Percentiles rank a stretch among this genome's conserved stretches.
phyloP scores from a whole-genome alignment of 352 stramenopile species.

The Pythium sp. region DNA sequence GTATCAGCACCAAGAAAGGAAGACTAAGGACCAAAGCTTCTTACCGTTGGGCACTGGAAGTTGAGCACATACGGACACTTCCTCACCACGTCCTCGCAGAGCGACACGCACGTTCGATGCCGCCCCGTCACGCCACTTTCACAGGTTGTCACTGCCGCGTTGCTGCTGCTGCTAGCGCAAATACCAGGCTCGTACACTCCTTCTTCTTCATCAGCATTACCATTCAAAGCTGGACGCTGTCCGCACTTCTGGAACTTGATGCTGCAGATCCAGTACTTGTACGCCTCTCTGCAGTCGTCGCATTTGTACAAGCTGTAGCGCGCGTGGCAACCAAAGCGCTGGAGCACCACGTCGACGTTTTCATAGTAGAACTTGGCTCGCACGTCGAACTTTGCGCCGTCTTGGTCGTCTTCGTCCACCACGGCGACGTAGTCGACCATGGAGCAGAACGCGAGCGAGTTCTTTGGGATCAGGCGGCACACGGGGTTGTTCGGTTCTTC shows the following conservation, averaged over 20 bases:
- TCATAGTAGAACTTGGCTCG: slow-evolving; percentile 76
- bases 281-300: slow-evolving; percentile 82
- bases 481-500: slow-evolving; percentile 49
- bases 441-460: slow-evolving; percentile 75
- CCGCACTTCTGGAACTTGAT: slow-evolving; percentile 82
- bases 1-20: background rate
- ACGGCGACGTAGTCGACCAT: slow-evolving; percentile 84
- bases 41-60: slow-evolving; percentile 75
- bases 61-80: slow-evolving; percentile 86
- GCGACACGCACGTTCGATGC: slow-evolving; percentile 67
- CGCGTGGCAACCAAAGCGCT: slow-evolving; percentile 76
- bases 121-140: slow-evolving; percentile 43
- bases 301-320: slow-evolving; percentile 83
- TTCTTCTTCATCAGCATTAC: background rate
- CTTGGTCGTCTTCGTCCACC: slow-evolving; percentile 49
- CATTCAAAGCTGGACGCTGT: slow-evolving; percentile 6
- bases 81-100: slow-evolving; percentile 83
- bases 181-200: background rate
- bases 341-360: slow-evolving; percentile 77
- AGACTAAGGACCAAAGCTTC: background rate
- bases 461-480: slow-evolving; percentile 50
- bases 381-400: slow-evolving; percentile 47
- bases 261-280: slow-evolving; percentile 88
- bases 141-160: slow-evolving; percentile 21
- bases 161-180: slow-evolving; percentile 12